Conservation (phyloP, 2,329 filamentous ascomycete genomes). For the Epicoccum nigrum region DNA sequence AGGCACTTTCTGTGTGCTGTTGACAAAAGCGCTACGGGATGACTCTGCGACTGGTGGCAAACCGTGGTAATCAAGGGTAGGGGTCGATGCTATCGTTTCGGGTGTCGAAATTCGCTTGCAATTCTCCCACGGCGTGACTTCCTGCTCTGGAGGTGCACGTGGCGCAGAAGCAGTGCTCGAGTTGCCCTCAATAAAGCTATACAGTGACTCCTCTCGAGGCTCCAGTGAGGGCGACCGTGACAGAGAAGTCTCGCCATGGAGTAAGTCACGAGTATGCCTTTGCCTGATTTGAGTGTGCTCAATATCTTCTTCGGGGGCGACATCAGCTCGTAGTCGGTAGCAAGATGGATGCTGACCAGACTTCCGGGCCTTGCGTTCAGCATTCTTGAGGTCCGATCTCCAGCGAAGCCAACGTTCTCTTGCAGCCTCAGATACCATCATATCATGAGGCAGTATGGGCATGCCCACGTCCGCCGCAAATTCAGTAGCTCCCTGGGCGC, state of each 20-base stretch:
- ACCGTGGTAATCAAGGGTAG: slow-evolving; percentile 6
- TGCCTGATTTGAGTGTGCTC: slow-evolving; percentile 30
- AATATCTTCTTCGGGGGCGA: slow-evolving; percentile 36
- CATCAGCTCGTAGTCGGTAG: slow-evolving; percentile 33
- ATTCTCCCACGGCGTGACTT: slow-evolving; percentile 16
- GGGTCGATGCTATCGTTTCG: slow-evolving; percentile 21
- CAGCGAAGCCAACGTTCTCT: slow-evolving; percentile 80
- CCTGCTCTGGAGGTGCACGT: slow-evolving; percentile 24
- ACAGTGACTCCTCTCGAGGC: slow-evolving; percentile 28
- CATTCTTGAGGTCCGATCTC: slow-evolving; percentile 71
- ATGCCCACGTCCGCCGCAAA: slow-evolving; percentile 84
- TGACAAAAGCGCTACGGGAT: slow-evolving; percentile 50
- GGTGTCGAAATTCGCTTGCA: slow-evolving; percentile 25
- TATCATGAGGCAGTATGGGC: slow-evolving; percentile 73
- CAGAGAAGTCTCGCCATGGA: slow-evolving; percentile 22
- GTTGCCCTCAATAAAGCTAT: slow-evolving; percentile 18
- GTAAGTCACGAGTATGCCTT: slow-evolving; percentile 46
- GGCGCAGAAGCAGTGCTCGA: slow-evolving; percentile 24
- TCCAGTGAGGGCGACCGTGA: slow-evolving; percentile 30
- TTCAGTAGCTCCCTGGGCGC: slow-evolving; percentile 82
- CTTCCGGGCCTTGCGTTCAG: slow-evolving; percentile 56
- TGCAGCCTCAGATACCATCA: slow-evolving; percentile 79
- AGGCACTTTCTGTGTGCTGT: slow-evolving; percentile 51
- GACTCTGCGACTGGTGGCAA: slow-evolving; percentile 37
- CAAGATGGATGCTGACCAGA: slow-evolving; percentile 34